Evolutionary conservation across 1,284 basidiomycete species (phyloP), one percentile per base, ranked within the genome.

Genomic region (Mycena sp.): DNA sequence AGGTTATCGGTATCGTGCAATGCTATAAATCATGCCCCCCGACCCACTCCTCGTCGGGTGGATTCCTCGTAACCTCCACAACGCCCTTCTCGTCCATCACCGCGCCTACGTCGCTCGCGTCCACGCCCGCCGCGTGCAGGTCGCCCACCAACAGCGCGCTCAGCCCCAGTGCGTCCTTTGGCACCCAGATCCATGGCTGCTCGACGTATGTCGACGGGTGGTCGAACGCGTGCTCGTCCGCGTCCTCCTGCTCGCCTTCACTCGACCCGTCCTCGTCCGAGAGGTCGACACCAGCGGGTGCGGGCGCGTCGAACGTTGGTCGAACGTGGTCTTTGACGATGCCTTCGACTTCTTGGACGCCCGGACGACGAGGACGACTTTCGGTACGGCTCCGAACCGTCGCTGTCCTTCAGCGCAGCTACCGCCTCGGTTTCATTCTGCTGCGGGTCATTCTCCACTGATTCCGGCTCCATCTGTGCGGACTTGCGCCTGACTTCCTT

Each of bases 171-270:
- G 74, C 74, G 73, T 91, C 89, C 58, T 79, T 75, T 0, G 89
- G 87, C 46, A 91, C 73, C 90, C 89, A 91, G 28, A 91, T 79
- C 74, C 85, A 86, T 30, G 80, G 77, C 72, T 89, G 86, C n/a
- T 82, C 78, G 19, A 81, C 78, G 72, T 88, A 88, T 16, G 83
- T 85, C 10, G 87, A 87, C 7, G 87, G 88, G 72, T 89, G 88
- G 69, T 87, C 84, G 73, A 90, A 90, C 2, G 80, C 81, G 69
- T 83, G 78, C 26, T 78, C 74, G 50, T 76, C 72, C 26, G 14
- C 9, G 7, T 72, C 59, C 28, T 74, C 70, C 28, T 55, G 64
- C 28, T 71, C 71, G 17, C 71, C 71, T n/a, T 70, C 67, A 14
- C 51, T 64, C 25, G 61, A 46, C 2, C 51, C 67, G 12, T 68